Conservation (phyloP, 2,329 filamentous ascomycete species). For the Diaporthe citrichinensis region DNA sequence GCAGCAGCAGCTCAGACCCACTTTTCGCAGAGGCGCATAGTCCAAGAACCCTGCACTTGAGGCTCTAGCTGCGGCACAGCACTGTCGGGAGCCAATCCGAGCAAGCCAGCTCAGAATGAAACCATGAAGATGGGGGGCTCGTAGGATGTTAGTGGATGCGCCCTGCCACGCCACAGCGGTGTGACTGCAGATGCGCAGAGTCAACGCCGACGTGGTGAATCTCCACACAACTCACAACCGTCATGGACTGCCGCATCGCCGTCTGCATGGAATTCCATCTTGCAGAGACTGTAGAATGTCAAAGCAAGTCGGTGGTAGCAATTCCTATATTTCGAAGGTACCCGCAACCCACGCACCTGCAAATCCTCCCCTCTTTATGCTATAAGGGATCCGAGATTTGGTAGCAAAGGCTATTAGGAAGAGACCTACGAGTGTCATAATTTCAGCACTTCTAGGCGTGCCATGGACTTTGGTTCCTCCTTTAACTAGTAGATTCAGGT, state of each 20-base stretch:
- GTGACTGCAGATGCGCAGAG: neutral
- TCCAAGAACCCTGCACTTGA: neutral
- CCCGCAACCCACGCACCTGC: too few species aligned
- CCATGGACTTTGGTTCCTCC: neutral
- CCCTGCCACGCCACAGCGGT: conserved; percentile 1
- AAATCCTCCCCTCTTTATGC: too few species aligned
- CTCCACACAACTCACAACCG: neutral
- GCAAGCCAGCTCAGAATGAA: neutral
- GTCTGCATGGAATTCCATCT: neutral
- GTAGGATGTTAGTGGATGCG: too few species aligned
- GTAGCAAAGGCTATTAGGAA: too few species aligned
- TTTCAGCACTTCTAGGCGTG: too few species aligned
- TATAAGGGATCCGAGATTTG: too few species aligned
- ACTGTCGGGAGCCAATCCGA: conserved; percentile 4
- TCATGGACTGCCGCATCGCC: neutral
- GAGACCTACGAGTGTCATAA: too few species aligned
- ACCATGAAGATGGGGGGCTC: neutral
- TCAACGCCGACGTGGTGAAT: neutral
- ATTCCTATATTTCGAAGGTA: too few species aligned
- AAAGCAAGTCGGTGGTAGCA: too few species aligned
- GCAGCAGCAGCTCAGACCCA: conserved; percentile 13
- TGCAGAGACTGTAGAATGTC: too few species aligned
- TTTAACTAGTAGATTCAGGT: neutral
- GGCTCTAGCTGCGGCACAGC: conserved; percentile 6
- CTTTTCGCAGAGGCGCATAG: neutral